Evolutionary conservation across 441 rosid genomes (phyloP).

Genomic region (Adansonia grandidieri): DNA sequence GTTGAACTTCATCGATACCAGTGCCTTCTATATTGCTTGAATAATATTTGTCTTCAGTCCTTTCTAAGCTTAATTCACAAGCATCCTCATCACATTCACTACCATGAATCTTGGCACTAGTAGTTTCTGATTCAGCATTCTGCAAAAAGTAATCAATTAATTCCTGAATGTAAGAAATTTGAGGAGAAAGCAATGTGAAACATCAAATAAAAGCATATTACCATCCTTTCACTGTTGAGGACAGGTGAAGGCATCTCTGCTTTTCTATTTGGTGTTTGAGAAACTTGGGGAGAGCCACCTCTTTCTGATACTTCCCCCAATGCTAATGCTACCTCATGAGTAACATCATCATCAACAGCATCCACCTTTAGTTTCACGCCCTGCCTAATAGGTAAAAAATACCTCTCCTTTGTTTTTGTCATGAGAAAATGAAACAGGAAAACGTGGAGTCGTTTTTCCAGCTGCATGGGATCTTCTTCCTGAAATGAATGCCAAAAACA

Average conservation of each 20-base stretch:
- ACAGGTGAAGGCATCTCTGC: constrained; percentile 44
- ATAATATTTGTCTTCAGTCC: constrained; percentile 49
- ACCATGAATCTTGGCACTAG: constrained; percentile 62
- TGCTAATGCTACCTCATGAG: constrained; percentile 58
- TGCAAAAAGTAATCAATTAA: constrained; percentile 41
- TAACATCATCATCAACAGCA: constrained; percentile 57
- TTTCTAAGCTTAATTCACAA: constrained; percentile 62
- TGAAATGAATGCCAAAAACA: constrained; percentile 26
- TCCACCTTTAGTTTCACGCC: constrained; percentile 55
- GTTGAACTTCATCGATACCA: constrained; percentile 40
- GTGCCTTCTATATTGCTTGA: constrained; percentile 47
- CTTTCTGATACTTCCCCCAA: constrained; percentile 59
- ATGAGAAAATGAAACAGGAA: constrained; percentile 53
- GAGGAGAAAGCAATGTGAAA: constrained; percentile 19
- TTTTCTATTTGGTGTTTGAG: constrained; percentile 51
- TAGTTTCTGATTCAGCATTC: constrained; percentile 70
- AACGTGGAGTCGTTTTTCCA: constrained; percentile 68
- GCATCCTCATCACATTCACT: constrained; percentile 67
- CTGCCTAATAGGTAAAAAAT: constrained; percentile 62
- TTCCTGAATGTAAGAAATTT: constrained; percentile 12
- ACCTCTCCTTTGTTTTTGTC: constrained; percentile 59
- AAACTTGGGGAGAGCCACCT: constrained; percentile 55
- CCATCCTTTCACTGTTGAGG: constrained; percentile 47
- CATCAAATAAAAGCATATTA: constrained; percentile 34
- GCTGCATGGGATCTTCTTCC: constrained; percentile 59